Evolutionary conservation across 2,329 filamentous ascomycete genomes (phyloP), one percentile per base, ranked within the genome.

Genomic region (Didymella arachidicola): DNA sequence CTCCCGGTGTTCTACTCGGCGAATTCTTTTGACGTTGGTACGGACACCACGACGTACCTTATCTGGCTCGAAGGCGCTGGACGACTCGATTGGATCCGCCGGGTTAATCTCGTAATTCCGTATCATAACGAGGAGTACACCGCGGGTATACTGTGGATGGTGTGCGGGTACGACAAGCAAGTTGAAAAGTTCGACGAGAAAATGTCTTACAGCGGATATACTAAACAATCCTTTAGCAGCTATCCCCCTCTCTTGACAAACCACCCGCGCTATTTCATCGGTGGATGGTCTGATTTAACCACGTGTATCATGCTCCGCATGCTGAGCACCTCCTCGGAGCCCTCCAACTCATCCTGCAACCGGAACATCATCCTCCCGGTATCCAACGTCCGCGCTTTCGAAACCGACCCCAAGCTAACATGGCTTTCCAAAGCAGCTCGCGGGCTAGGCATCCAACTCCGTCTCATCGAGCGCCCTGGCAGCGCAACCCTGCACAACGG

Each of bases 1-100:
- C 26, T 58, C n/a, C 49, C 49, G 0, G 3, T 53, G 1, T 58
- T 58, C 30, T 58, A 58, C 55, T 19, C 29, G 1, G 16, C 30
- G 2, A 58, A 58, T 26, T 8, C 30, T 5, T 57, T 57, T 4
- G 49, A 38, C 0, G 6, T 26, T 2, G 43, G 48, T 0, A 12
- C 25, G 4, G 55, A 57, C 22, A 52, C 48, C 1, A 16, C 25
- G 12, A 53, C 36, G 5, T 53, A 53, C 18, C 30, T 58, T 11
- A 38, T 32, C 22, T 53, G 30, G 16, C 49, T 58, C 1, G 14
- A 44, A 8, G 2, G 11, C 5, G 4, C 18, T 1, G 55, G 39
- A 7, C 43, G 49, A 7, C 14, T 53, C 22, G 14, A 30, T 1
- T 41, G 11, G 44, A 16, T 53, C 2, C 43, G 22, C 4, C 30